Evolutionary conservation across 208 protist genomes (phyloP), one percentile per base, ranked within the genome.

Genomic region (Acanthamoeba healyi): DNA sequence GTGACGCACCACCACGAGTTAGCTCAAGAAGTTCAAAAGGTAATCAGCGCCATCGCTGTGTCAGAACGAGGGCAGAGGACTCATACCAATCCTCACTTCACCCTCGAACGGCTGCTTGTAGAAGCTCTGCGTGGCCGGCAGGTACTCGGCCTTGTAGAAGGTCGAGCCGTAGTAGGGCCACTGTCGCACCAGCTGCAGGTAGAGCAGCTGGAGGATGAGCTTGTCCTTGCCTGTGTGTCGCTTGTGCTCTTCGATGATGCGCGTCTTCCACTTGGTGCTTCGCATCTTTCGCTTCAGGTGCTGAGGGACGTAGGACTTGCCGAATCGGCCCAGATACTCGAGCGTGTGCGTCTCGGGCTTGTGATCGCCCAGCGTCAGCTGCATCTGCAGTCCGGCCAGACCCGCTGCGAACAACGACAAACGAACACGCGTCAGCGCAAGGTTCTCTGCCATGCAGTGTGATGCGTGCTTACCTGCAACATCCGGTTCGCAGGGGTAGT

Each of bases 111-210:
- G 86, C 36, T 92, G 86, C 38, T 74, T 46, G 44, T 77, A 92
- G 40, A 92, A 92, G 49, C 38, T 77, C 40, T 42, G 32, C 6
- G 51, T 74, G 34, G 26, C 86, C 29, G 86, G 86, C 12, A 74
- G 92, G 58, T 92, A 92, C 29, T 92, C 86, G 61, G 86, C 86
- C 49, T 77, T 92, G 61, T 44, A 92, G 86, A 92, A 92, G 29
- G 86, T 92, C 5, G 86, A 92, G 86, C 86, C 86, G 44, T 92
- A 92, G 58, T 92, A 92, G 24, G 49, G 49, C 86, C 86, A 92
- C 34, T 92, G 86, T 9, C 86, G 49, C 29, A 92, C 86, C 7
- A 65, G 86, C 61, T 92, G 86, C 40, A 92, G 29, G 61, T 92
- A 92, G 32, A 92, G 86, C 40, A 92, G 86, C 29, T 92, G 56